Evolutionary conservation across 2,329 filamentous ascomycete genomes (phyloP).

Genomic region (Curvularia eragrostidis): DNA sequence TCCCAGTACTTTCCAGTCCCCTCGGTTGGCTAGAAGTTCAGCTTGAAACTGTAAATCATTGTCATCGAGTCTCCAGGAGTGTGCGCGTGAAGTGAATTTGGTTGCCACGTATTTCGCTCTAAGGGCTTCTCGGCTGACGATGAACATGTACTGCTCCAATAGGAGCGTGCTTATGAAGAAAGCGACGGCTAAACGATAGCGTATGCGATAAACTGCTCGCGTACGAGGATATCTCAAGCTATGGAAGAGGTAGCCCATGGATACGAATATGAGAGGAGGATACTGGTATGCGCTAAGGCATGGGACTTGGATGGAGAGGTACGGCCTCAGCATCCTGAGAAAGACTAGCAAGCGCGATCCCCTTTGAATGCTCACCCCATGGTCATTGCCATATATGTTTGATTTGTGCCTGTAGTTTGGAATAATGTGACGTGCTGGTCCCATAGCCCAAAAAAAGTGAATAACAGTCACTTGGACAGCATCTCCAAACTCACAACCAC

Average conservation of each 20-base stretch:
- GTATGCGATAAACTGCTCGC: constrained; percentile 13
- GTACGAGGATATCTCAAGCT: constrained; percentile 11
- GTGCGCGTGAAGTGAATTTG: constrained; percentile 10
- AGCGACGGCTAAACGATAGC: constrained; percentile 24
- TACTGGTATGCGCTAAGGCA: not conserved
- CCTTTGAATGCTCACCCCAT: not conserved
- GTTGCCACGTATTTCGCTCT: constrained; percentile 33
- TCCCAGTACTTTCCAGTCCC: constrained; percentile 29
- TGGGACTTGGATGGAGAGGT: not conserved
- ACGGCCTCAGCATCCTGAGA: not conserved
- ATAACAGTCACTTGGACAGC: constrained; percentile 1
- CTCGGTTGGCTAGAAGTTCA: constrained; percentile 29
- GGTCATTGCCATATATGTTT: not conserved
- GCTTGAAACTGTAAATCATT: constrained; percentile 20
- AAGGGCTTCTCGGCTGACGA: constrained; percentile 27
- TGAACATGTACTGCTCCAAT: constrained; percentile 29
- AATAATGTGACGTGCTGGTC: not conserved
- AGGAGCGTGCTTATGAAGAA: constrained; percentile 24
- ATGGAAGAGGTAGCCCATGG: constrained; percentile 19
- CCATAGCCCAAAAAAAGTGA: not conserved
- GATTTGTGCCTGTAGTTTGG: not conserved
- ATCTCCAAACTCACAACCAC: constrained; percentile 2
- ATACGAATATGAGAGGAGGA: not conserved
- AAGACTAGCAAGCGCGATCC: not conserved
- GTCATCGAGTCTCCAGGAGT: constrained; percentile 12